Conservation (phyloP, 148 eudicot genomes). For the Hydrangea macrophylla region DNA sequence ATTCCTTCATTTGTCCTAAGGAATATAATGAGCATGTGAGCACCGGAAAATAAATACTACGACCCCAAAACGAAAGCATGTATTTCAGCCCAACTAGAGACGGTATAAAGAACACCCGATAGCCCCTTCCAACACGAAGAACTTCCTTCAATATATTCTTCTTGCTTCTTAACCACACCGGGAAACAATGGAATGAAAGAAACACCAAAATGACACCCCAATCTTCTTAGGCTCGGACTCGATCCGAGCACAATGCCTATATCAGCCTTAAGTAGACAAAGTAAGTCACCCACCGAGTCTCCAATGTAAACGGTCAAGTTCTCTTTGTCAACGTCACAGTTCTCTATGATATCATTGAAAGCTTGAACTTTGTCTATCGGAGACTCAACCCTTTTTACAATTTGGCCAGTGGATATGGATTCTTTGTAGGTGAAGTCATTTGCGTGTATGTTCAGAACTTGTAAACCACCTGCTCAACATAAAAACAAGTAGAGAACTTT, state of each 20-base stretch:
- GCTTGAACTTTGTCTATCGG: slow-evolving; percentile 77
- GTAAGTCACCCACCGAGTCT: slow-evolving; percentile 92
- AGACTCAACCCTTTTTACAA: slow-evolving; percentile 60
- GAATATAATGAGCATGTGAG: neutral
- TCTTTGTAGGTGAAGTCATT: slow-evolving; percentile 74
- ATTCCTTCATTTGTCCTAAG: slow-evolving; percentile 13
- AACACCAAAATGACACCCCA: slow-evolving; percentile 78
- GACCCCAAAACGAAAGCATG: slow-evolving; percentile 73
- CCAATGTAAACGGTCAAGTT: slow-evolving; percentile 68
- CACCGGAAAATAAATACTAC: slow-evolving; percentile 3
- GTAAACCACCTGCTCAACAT: slow-evolving; percentile 57
- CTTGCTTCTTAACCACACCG: slow-evolving; percentile 70
- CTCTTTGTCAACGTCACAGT: slow-evolving; percentile 32
- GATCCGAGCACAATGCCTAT: slow-evolving; percentile 79
- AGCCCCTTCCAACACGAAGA: slow-evolving; percentile 57
- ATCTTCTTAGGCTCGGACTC: slow-evolving; percentile 65
- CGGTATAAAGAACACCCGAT: slow-evolving; percentile 71
- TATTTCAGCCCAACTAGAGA: slow-evolving; percentile 86
- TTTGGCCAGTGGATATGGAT: slow-evolving; percentile 74
- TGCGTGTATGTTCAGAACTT: slow-evolving; percentile 60
- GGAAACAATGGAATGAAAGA: slow-evolving; percentile 64
- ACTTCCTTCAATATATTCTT: slow-evolving; percentile 36
- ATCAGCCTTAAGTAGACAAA: slow-evolving; percentile 86
- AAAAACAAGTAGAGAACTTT: neutral
- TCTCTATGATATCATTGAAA: slow-evolving; percentile 49